Evolutionary conservation across 768 basidiomycete species (phyloP), one percentile per base, ranked within the genome.

Genomic region (Trametes cingulata): DNA sequence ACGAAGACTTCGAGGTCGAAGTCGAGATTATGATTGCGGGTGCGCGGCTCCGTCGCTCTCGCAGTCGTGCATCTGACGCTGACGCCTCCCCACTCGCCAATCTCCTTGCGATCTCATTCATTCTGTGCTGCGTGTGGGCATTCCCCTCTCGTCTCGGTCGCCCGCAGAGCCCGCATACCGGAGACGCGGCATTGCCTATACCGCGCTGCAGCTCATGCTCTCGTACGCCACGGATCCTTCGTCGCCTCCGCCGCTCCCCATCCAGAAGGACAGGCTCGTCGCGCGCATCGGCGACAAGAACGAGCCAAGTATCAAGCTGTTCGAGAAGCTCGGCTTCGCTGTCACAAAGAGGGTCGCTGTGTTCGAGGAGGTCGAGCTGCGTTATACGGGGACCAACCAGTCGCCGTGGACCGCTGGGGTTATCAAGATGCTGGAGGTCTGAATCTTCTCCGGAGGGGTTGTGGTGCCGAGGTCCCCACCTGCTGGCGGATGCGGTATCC

Each of bases 11-110:
- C 56, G 87, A 93, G 62, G 91, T 85, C 2, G 95, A 98, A 68
- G 83, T 86, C 25, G 93, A 96, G 71, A 86, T 96, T 60, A 98
- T 96, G 95, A 89, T 96, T 61, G 93, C 94, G 67, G 90, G 91
- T 87, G 62, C 64, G 50, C 33, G 40, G n/a, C 19, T 37, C 52
- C 54, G 45, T 36, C 50, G 25, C 29, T 37, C 13, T 36, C 29
- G 33, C 15, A 7, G 5, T 33, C 41, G 14, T 42, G 35, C 29
- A 6, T 15, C 20, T 24, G 27, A 3, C 24, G 22, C 14, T 24
- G 19, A 42, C 47, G 29, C 24, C 29, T 43, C 12, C 13, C 14
- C 39, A 42, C 17, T 27, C 47, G 22, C 54, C 29, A 5, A 41
- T 43, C 51, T 40, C 45, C 33, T 54, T 27, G 24, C 35, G 29